Conservation (phyloP, 306 rosid species). For the Pyrus communis region DNA sequence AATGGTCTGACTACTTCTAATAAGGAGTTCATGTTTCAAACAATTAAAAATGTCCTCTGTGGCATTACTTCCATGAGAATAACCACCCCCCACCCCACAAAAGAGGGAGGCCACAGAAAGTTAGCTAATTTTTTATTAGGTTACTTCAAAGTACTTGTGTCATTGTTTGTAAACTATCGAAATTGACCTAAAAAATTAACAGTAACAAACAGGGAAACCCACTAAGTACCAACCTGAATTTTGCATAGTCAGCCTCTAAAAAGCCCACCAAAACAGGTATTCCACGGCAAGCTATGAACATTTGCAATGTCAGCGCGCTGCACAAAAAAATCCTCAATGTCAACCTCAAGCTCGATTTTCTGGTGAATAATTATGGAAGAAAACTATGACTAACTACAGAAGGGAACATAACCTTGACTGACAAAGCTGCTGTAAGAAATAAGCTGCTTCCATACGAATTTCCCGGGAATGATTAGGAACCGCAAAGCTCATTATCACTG, state of each 20-base stretch:
- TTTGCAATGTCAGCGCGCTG: slow-evolving; percentile 96
- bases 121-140: background rate
- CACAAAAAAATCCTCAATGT: slow-evolving; percentile 15
- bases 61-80: background rate
- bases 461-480: slow-evolving; percentile 89
- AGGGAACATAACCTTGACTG: slow-evolving; percentile 66
- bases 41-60: background rate
- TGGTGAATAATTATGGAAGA: background rate
- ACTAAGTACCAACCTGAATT: slow-evolving; percentile 66
- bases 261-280: slow-evolving; percentile 97
- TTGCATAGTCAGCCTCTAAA: slow-evolving; percentile 96
- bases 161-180: background rate
- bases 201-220: background rate
- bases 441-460: slow-evolving; percentile 98
- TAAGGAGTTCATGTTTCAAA: background rate
- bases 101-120: background rate
- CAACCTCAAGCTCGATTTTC: slow-evolving; percentile 8
- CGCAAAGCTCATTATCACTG: slow-evolving; percentile 84
- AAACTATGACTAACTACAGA: background rate
- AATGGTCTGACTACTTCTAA: background rate
- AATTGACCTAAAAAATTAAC: background rate
- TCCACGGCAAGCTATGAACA: slow-evolving; percentile 97
- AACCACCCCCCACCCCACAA: background rate
- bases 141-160: background rate
- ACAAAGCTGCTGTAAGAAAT: slow-evolving; percentile 93